Percentiles rank a stretch among this genome's conserved stretches.
Evolutionary conservation across 2,329 filamentous ascomycete genomes (phyloP).

Genomic region (Cryphonectria naterciae): DNA sequence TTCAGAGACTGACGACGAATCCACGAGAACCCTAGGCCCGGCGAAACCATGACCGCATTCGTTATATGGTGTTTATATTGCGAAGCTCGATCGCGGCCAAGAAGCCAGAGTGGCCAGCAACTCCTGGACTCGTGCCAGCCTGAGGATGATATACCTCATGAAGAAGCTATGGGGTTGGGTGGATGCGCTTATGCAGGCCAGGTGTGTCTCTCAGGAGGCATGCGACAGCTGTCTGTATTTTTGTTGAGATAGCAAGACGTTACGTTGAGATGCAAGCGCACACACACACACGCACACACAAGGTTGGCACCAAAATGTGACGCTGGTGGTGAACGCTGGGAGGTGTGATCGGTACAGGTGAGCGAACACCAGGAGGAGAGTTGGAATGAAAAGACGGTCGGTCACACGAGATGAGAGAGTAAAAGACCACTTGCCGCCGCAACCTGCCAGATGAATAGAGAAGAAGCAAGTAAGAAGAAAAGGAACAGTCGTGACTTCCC

Average conservation of each 20-base stretch:
- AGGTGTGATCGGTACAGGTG: not conserved
- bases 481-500: not conserved
- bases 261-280: not conserved
- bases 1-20: conserved; percentile 43
- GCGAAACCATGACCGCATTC: conserved; percentile 48
- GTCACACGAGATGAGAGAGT: not conserved
- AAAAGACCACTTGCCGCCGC: not conserved
- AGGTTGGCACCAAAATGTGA: conserved; percentile 3
- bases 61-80: conserved; percentile 22
- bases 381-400: not conserved
- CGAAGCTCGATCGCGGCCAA: not conserved
- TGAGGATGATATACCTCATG: conserved; percentile 18
- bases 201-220: not conserved
- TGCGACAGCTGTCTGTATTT: not conserved
- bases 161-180: conserved; percentile 7
- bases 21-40: conserved; percentile 50
- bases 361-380: not conserved
- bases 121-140: conserved; percentile 3
- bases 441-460: not conserved
- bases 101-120: conserved; percentile 14
- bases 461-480: not conserved
- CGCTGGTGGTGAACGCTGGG: not conserved
- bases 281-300: not conserved
- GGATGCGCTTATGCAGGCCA: not conserved
- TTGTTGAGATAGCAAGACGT: not conserved